phyloP scores from a whole-genome alignment of 2,329 filamentous ascomycete species.

The Alternaria solani region DNA sequence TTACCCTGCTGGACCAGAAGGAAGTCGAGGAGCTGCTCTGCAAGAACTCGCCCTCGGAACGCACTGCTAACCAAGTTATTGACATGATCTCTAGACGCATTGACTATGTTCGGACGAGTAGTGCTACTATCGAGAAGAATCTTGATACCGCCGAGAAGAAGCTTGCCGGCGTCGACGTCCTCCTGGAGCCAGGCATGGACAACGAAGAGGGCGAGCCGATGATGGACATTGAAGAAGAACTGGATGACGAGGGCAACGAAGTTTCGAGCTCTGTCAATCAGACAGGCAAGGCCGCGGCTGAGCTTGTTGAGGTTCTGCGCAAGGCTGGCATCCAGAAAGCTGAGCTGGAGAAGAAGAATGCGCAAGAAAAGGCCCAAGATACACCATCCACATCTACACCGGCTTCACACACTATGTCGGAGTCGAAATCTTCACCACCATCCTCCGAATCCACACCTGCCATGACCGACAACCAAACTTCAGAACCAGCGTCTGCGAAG shows the following conservation, averaged over 20 bases:
- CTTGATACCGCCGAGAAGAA: conserved; percentile 74
- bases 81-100: conserved; percentile 76
- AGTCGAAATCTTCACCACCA: not conserved
- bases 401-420: not conserved
- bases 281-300: conserved; percentile 72
- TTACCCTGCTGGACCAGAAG: conserved; percentile 69
- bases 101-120: conserved; percentile 89
- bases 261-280: conserved; percentile 62
- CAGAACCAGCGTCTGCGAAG: conserved; percentile 39
- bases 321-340: conserved; percentile 72
- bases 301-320: conserved; percentile 74
- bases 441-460: not conserved
- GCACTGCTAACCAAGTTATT: conserved; percentile 69
- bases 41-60: conserved; percentile 53
- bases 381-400: not conserved
- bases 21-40: conserved; percentile 66
- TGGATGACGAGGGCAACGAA: conserved; percentile 90
- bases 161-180: conserved; percentile 64
- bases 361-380: not conserved
- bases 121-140: conserved; percentile 76
- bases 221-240: conserved; percentile 88
- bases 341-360: conserved; percentile 30
- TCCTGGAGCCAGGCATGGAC: conserved; percentile 67
- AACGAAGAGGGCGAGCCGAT: conserved; percentile 78
- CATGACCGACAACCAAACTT: not conserved